Evolutionary conservation across 2,329 filamentous ascomycete genomes (phyloP), one percentile per base, ranked within the genome.

Genomic region (Blastomyces silverae): DNA sequence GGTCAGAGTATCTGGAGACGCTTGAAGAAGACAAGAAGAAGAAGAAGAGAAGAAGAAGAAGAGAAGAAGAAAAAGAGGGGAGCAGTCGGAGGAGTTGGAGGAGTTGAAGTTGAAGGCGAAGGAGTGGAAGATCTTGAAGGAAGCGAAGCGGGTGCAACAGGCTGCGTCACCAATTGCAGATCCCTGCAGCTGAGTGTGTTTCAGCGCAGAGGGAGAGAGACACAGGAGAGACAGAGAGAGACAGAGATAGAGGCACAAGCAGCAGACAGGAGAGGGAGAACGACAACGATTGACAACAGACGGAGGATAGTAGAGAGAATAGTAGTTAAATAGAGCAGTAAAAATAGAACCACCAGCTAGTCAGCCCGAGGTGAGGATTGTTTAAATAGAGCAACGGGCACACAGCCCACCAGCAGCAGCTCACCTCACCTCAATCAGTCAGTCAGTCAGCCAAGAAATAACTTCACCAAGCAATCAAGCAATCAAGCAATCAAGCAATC

Each of bases 131-230:
- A 46, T 15, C 42, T 5, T 20, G 42, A 58, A 52, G 64, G 42
- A 20, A 46, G 15, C 10, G 17, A 17, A 53, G 58, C 58, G 62
- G 37, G 55, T 62, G 52, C 53, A 57, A 66, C 55, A 67, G 66
- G 62, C 65, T 67, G 62, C 63, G 66, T 61, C 62, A 66, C 64
- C 42, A 53, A 52, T 63, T 50, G 61, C 50, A 63, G 61, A 63
- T 63, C 46, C 28, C 60, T 62, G 60, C 28, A n/a, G 46, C 25
- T 11, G 46, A 17, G n/a, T 28, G 10, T 22, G 61, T 63, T 63
- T 63, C 61, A 63, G 58, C 7, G 37, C 6, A 22, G 20, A n/a
- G 6, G n/a, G 13, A 28, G 4, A 46, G n/a, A 17, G 39, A n/a
- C 13, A 11, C 20, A 20, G 1, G 7, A 10, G 3, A 15, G 42